Base-by-base conservation (phyloP, 2,329 filamentous ascomycete species). In the Chaetomium olivaceum region DNA sequence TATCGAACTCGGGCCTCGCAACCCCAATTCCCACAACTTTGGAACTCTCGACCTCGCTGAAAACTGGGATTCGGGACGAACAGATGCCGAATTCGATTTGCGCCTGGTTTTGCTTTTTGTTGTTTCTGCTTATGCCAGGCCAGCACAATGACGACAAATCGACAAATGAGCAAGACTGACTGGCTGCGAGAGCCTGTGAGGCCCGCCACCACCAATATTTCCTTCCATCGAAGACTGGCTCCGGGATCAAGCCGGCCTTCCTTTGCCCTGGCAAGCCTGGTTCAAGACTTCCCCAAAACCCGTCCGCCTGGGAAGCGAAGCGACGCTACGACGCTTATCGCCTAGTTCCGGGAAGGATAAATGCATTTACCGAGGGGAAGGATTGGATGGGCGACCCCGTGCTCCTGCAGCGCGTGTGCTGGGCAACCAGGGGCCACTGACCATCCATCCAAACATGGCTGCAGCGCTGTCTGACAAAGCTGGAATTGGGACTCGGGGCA, bases 281-380 rank as follows among this genome's bases (percentile, higher is more conserved):
- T 29, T 33, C 54, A 36, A 56, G 29, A 19, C 27, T 12, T 23
- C 25, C 46, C 25, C 33, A 21, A 57, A 55, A 66, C 56, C 67
- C 66, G 61, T 52, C 66, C 60, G 57, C 33, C 66, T 66, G 66
- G 66, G 59, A 63, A 62, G 60, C 29, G 57, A 59, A 54, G 58
- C 19, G 33, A 16, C 43, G 11, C 23, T 39, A 46, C 43, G 48
- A 39, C 51, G 3, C 29, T 51, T 54, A n/a, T 43, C 14, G 56
- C 43, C 48, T 58, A 58, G 61, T 31, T 46, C 57, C 60, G 60
- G 66, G 57, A 58, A 52, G 54, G 57, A 62, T 62, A 58, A 62
- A 59, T 50, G 39, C 48, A 36, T 23, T 16, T 52, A 19, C 61
- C 66, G 63, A 59, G 16, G 12, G 50, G 27, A 36, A 36, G 27